These are phyloP conservation scores for Penicillium herquei DNA, from an alignment of 495 filamentous ascomycete genomes.

Conservation along the genomic window DNA sequence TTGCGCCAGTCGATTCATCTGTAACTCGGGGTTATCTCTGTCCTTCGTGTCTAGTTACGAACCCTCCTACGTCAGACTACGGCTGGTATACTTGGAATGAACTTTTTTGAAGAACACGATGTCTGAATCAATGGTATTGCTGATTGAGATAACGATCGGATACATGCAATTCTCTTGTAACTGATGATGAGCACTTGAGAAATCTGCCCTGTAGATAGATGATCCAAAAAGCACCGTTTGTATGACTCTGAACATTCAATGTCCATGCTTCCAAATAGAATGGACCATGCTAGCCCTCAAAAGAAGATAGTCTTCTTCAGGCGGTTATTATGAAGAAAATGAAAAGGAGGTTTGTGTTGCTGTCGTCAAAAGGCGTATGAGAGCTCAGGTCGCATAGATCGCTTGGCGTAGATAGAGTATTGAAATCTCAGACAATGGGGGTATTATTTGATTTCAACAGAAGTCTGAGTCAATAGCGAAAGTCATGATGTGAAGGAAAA, in stretches of 20 bases:
- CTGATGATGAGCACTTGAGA: conserved; percentile 2
- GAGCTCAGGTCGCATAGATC: no score
- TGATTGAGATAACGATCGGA: conserved; percentile 7
- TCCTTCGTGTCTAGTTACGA: neutral
- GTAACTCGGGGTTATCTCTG: neutral
- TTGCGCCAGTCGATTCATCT: neutral
- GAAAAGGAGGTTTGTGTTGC: no score
- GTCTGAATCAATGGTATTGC: neutral
- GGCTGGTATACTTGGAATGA: neutral
- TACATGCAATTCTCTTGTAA: conserved; percentile 9
- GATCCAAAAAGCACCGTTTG: no score
- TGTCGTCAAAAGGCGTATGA: no score
- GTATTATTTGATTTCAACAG: neutral
- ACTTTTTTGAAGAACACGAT: neutral
- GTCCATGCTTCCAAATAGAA: no score
- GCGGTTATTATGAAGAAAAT: no score
- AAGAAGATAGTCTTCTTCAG: no score
- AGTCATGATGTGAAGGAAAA: neutral
- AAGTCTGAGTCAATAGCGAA: neutral
- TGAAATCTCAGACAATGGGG: no score
- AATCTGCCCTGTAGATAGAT: no score
- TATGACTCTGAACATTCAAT: no score
- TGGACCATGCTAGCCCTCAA: no score
- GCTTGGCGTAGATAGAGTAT: no score
- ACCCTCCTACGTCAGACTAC: neutral